Conservation (phyloP, 768 basidiomycete species). For the Sutorius australiensis region DNA sequence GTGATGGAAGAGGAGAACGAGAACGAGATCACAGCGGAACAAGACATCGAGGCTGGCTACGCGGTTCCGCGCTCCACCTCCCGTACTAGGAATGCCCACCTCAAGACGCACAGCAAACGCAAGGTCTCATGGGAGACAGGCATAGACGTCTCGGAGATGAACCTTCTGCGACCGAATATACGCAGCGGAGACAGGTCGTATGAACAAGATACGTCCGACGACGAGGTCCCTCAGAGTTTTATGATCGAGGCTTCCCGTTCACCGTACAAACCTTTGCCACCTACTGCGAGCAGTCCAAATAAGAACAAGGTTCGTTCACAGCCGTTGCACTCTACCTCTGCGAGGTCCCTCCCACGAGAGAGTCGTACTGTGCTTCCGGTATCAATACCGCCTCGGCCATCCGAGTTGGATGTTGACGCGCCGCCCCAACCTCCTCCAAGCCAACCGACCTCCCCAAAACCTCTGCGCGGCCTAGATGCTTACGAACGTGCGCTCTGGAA, state of each 20-base stretch:
- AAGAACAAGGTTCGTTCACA: slow-evolving; percentile 44
- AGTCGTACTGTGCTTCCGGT: slow-evolving; percentile 37
- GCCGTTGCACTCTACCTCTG: slow-evolving; percentile 49
- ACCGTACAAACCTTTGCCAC: slow-evolving; percentile 37
- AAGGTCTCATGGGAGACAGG: slow-evolving; percentile 58
- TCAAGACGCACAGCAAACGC: slow-evolving; percentile 45
- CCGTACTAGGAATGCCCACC: slow-evolving; percentile 25
- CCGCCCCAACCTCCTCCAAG: slow-evolving; percentile 19
- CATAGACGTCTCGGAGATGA: slow-evolving; percentile 51
- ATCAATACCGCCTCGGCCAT: slow-evolving; percentile 61
- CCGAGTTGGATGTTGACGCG: slow-evolving; percentile 50
- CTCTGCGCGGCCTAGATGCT: slow-evolving; percentile 70
- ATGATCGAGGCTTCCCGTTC: slow-evolving; percentile 66
- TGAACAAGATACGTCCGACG: slow-evolving; percentile 65
- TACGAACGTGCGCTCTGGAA: slow-evolving; percentile 95
- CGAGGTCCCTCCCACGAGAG: slow-evolving; percentile 37
- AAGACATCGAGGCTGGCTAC: slow-evolving; percentile 61
- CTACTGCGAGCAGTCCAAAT: slow-evolving; percentile 23
- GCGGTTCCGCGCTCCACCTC: slow-evolving; percentile 33
- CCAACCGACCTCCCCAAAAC: slow-evolving; percentile 33
- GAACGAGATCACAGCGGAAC: slow-evolving; percentile 41
- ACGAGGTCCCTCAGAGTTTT: slow-evolving; percentile 82
- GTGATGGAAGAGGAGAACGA: slow-evolving; percentile 69
- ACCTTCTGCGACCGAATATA: slow-evolving; percentile 64
- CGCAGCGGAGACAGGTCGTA: slow-evolving; percentile 61